A percentile compares a stretch with the other conserved stretches of the same genome.
Conservation (phyloP, 805 yeast species). For the Candida argentea region DNA sequence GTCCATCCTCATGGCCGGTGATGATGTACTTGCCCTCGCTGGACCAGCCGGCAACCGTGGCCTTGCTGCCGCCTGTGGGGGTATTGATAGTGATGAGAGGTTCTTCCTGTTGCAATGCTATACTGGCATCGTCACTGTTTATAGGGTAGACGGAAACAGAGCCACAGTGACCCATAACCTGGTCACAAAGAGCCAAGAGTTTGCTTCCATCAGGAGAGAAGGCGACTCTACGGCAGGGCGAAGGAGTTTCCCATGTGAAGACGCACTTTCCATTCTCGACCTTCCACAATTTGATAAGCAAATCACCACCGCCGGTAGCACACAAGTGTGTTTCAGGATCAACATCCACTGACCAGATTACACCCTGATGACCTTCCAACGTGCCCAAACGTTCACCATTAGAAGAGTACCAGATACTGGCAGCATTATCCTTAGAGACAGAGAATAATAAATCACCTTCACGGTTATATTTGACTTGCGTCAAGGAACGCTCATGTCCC, state of each 20-base stretch:
- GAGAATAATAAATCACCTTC: constrained; percentile 94
- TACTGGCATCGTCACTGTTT: constrained; percentile 29
- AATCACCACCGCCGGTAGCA: constrained; percentile 88
- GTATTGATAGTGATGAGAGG: constrained; percentile 56
- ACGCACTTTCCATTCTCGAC: constrained; percentile 69
- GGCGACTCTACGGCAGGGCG: constrained; percentile 89
- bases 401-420: constrained; percentile 87
- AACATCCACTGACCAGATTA: constrained; percentile 89
- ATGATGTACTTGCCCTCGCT: constrained; percentile 63
- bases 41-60: constrained; percentile 82
- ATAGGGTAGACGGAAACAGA: constrained; percentile 60
- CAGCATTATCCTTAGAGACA: constrained; percentile 83
- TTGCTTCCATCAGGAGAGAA: constrained; percentile 64
- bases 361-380: constrained; percentile 74
- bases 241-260: constrained; percentile 59
- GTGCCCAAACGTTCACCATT: constrained; percentile 98
- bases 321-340: constrained; percentile 59
- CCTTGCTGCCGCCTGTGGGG: constrained; percentile 47
- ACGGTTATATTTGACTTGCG: constrained; percentile 89
- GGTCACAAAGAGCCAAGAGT: constrained; percentile 74
- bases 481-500: constrained; percentile 97
- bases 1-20: constrained; percentile 85
- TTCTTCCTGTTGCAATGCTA: constrained; percentile 36
- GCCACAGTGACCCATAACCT: constrained; percentile 85
- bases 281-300: constrained; percentile 75